These are phyloP conservation scores for Fusarium ambrosium DNA, from an alignment of 2,329 filamentous ascomycete genomes.

Conservation along the genomic window DNA sequence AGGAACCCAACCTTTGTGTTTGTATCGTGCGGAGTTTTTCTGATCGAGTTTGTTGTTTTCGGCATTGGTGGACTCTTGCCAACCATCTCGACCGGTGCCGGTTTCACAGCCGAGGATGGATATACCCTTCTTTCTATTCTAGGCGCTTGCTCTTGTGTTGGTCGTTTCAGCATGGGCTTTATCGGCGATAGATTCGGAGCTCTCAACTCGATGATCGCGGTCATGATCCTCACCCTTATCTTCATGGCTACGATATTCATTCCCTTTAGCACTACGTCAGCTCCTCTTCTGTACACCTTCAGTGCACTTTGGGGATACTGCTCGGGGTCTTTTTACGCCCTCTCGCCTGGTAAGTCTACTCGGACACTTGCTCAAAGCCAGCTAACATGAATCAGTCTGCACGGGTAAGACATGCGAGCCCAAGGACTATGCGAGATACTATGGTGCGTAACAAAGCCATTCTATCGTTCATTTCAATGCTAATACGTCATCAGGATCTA, in stretches of 20 bases:
- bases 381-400: constrained; percentile 50
- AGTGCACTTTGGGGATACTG: constrained; percentile 61
- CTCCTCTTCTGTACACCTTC: constrained; percentile 57
- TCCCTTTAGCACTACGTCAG: constrained; percentile 55
- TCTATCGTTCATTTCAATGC: constrained; percentile 23
- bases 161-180: constrained; percentile 57
- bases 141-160: constrained; percentile 57
- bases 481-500: constrained; percentile 53
- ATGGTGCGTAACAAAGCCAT: constrained; percentile 23
- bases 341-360: constrained; percentile 45
- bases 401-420: constrained; percentile 59
- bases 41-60: constrained; percentile 62
- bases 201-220: constrained; percentile 52
- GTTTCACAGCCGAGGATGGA: constrained; percentile 52
- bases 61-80: constrained; percentile 59
- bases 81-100: constrained; percentile 53
- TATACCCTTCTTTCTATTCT: constrained; percentile 59
- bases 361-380: fast-evolving
- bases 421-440: constrained; percentile 60
- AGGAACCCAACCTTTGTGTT: constrained; percentile 54
- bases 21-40: constrained; percentile 55
- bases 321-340: constrained; percentile 59
- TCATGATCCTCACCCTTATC: constrained; percentile 49
- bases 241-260: constrained; percentile 57
- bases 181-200: constrained; percentile 56